phyloP scores from a whole-genome alignment of 805 yeast genomes.

The Ogataea paradorogensis region DNA sequence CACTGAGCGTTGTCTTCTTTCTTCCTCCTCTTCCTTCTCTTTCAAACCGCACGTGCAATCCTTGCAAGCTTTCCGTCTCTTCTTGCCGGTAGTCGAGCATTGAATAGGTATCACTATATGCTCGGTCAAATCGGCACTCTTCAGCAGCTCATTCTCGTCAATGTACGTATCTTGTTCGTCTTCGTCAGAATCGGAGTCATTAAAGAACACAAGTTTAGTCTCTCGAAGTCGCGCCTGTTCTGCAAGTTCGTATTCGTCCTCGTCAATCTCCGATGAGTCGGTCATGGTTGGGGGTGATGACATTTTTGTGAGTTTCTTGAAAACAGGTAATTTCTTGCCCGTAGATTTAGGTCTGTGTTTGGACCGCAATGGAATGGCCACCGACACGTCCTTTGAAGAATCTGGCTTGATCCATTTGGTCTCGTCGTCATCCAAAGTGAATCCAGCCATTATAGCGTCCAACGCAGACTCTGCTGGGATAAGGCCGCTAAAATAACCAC shows the following conservation, averaged over 20 bases:
- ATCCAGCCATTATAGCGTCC: constrained; percentile 67
- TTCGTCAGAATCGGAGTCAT: constrained; percentile 33
- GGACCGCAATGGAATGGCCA: constrained; percentile 23
- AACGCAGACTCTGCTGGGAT: constrained; percentile 49
- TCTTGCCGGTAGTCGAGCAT: constrained; percentile 48
- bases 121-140: constrained; percentile 28
- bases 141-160: constrained; percentile 55
- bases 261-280: constrained; percentile 44
- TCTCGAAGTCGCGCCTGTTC: constrained; percentile 43
- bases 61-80: constrained; percentile 91
- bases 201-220: constrained; percentile 53
- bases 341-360: constrained; percentile 7
- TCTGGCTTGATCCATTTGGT: constrained; percentile 57
- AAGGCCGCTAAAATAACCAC: constrained; percentile 53
- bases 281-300: constrained; percentile 39
- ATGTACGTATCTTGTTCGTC: constrained; percentile 43
- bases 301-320: constrained; percentile 29
- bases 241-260: constrained; percentile 34
- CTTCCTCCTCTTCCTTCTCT: constrained; percentile 77
- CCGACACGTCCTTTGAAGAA: constrained; percentile 5
- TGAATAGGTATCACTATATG: constrained; percentile 55
- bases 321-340: constrained; percentile 27
- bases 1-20: constrained; percentile 37
- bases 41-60: constrained; percentile 97
- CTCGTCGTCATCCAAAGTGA: constrained; percentile 41